A percentile compares a stretch with the other conserved stretches of the same genome.
These are phyloP conservation scores for Pestalotiopsis sp. DNA, from an alignment of 2,329 filamentous ascomycete genomes.

Conservation along the genomic window DNA sequence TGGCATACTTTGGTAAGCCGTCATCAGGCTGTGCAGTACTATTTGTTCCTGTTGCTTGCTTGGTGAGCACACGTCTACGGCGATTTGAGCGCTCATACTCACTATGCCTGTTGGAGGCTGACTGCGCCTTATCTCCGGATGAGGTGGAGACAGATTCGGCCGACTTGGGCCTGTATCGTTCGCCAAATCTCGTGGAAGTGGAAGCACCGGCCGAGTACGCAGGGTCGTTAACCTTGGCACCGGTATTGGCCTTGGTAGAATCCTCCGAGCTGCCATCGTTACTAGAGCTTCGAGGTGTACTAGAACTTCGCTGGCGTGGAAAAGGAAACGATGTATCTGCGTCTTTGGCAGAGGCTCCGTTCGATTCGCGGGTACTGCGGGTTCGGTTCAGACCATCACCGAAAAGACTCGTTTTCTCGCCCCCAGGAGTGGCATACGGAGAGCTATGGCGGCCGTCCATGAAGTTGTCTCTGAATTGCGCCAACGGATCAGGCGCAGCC, in stretches of 20 bases:
- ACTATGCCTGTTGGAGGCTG: background rate
- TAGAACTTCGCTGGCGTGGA: constrained; percentile 28
- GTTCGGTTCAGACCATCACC: constrained; percentile 47
- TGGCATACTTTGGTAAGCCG: constrained; percentile 50
- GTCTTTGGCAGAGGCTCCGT: constrained; percentile 25
- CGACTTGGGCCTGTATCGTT: constrained; percentile 22
- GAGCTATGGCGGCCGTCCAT: constrained; percentile 56
- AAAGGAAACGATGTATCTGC: constrained; percentile 18
- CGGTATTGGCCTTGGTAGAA: constrained; percentile 16
- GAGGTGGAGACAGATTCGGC: constrained; percentile 7
- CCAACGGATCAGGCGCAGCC: constrained; percentile 44
- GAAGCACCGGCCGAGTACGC: constrained; percentile 9
- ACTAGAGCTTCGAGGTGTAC: constrained; percentile 26
- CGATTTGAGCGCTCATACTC: background rate
- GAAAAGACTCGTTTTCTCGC: constrained; percentile 62
- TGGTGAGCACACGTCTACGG: background rate
- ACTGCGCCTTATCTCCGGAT: background rate
- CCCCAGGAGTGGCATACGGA: constrained; percentile 56
- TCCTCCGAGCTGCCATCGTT: constrained; percentile 29
- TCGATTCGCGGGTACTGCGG: constrained; percentile 44
- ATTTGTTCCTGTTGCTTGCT: constrained; percentile 17
- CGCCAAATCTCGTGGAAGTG: constrained; percentile 18
- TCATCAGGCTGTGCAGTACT: constrained; percentile 26
- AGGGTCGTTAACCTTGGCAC: constrained; percentile 12
- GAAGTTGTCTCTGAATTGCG: constrained; percentile 46